Evolutionary conservation across 371 early-diverging fungal genomes (phyloP), one percentile per base, ranked within the genome.

Genomic region (Actinomucor elegans): DNA sequence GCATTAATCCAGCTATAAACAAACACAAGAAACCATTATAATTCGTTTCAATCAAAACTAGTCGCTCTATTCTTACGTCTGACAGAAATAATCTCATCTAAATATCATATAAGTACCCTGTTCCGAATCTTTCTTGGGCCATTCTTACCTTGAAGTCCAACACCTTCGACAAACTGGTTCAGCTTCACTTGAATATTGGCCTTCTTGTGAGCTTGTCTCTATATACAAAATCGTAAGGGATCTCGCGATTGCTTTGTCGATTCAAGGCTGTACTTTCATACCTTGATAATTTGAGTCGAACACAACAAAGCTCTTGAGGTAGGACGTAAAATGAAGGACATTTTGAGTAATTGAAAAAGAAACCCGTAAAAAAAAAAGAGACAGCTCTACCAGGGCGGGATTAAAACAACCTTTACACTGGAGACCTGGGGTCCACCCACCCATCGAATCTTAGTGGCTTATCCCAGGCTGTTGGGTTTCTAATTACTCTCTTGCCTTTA

Each of bases 181-280:
- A 77, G 58, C 34, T 57, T 61, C 14, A 77, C 71, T 50, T 69
- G 64, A 40, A 77, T 69, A 35, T 64, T 63, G 8, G 70, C 62
- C 41, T 77, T 77, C 38, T 73, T 73, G 48, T 73, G 74, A 20
- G 74, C 77, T 55, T 60, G 35, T 54, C 77, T 67, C 74, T 77
- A 46, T 9, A 21, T 14, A 12, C n/a, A n/a, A n/a, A n/a, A n/a
- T n/a, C n/a, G n/a, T n/a, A n/a, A n/a, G n/a, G n/a, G n/a, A n/a
- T n/a, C n/a, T n/a, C n/a, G n/a, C n/a, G 10, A 31, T 31, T 3
- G 7, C 2, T 15, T 14, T n/a, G 23, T 11, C 6, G 8, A 27
- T 36, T 7, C 32, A 12, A 37, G 5, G 14, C 0, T 4, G 1
- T 18, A 17, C 9, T 7, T 0, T 2, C 28, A 24, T 50, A 56